These are phyloP conservation scores for Kingdonia uniflora DNA, from an alignment of 164 flowering plant genomes.

Conservation along the genomic window DNA sequence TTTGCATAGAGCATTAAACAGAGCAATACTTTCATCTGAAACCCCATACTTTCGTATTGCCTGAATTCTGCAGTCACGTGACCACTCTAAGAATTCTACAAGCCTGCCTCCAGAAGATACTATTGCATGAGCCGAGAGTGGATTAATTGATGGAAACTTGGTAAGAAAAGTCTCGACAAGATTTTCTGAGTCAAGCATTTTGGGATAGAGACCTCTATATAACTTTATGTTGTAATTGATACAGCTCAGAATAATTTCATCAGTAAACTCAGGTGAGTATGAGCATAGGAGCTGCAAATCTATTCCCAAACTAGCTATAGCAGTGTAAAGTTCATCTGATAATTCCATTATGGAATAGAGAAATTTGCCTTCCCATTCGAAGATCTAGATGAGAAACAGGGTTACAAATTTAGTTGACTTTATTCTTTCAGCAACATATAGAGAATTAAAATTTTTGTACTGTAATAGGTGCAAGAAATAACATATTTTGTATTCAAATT, in stretches of 20 bases:
- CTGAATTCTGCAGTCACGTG: slow-evolving; percentile 36
- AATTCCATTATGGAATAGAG: slow-evolving; percentile 69
- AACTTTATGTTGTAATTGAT: slow-evolving; percentile 31
- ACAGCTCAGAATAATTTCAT: slow-evolving; percentile 63
- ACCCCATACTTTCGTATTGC: slow-evolving; percentile 43
- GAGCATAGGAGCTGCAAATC: slow-evolving; percentile 75
- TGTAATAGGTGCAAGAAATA: too few species aligned
- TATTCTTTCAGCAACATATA: too few species aligned
- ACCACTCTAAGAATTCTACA: slow-evolving; percentile 44
- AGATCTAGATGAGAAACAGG: slow-evolving; percentile 34
- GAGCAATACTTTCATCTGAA: slow-evolving; percentile 53
- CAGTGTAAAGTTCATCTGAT: slow-evolving; percentile 88
- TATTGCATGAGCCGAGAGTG: slow-evolving; percentile 85
- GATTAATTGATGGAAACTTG: slow-evolving; percentile 81
- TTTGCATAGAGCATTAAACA: slow-evolving; percentile 56
- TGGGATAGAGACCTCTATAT: slow-evolving; percentile 36
- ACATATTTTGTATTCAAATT: too few species aligned
- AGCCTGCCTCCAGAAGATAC: slow-evolving; percentile 54
- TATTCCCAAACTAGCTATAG: slow-evolving; percentile 78
- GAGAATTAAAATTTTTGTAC: too few species aligned
- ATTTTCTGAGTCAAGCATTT: slow-evolving; percentile 81
- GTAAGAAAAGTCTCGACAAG: slow-evolving; percentile 86
- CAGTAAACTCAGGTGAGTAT: slow-evolving; percentile 64
- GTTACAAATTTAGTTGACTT: too few species aligned
- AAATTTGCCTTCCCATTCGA: slow-evolving; percentile 74